Conservation (phyloP, 2,329 filamentous ascomycete genomes). For the Juglanconis juglandina region DNA sequence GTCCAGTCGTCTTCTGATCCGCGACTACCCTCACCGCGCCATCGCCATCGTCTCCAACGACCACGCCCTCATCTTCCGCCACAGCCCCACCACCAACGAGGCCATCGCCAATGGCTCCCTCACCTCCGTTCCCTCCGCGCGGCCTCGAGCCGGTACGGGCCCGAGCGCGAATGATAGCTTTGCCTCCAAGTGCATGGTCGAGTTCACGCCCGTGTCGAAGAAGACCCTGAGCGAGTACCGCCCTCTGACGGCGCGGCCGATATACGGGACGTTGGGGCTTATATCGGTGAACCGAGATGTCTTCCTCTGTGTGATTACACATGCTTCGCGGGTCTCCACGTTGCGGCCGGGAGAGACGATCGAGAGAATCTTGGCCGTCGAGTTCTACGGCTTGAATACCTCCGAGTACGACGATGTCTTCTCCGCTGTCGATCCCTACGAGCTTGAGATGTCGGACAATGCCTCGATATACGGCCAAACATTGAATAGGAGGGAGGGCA, state of each 20-base stretch:
- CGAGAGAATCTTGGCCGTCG: conserved; percentile 79
- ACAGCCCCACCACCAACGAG: conserved; percentile 65
- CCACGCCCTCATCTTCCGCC: conserved; percentile 80
- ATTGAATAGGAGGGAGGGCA: conserved; percentile 63
- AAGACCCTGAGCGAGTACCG: conserved; percentile 74
- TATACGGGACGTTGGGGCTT: conserved; percentile 82
- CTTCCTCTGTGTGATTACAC: conserved; percentile 86
- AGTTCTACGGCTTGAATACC: conserved; percentile 90
- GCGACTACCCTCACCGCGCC: conserved; percentile 81
- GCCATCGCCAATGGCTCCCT: conserved; percentile 56
- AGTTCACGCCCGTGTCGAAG: conserved; percentile 66
- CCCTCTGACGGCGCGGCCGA: conserved; percentile 66
- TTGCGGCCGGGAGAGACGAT: conserved; percentile 85
- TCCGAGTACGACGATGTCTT: conserved; percentile 79
- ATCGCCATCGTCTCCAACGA: conserved; percentile 79
- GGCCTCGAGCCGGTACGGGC: conserved; percentile 35
- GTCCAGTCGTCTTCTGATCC: conserved; percentile 76
- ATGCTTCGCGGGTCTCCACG: conserved; percentile 72
- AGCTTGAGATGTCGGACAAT: conserved; percentile 46
- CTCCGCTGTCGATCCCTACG: conserved; percentile 46
- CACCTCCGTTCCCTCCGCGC: conserved; percentile 47
- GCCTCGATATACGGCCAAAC: conserved; percentile 47
- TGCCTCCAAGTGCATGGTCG: conserved; percentile 75
- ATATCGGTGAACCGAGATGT: conserved; percentile 82
- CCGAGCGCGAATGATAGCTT: conserved; percentile 39